These are phyloP conservation scores for Solanum okadae DNA, from an alignment of 257 asterid genomes.

Conservation along the genomic window DNA sequence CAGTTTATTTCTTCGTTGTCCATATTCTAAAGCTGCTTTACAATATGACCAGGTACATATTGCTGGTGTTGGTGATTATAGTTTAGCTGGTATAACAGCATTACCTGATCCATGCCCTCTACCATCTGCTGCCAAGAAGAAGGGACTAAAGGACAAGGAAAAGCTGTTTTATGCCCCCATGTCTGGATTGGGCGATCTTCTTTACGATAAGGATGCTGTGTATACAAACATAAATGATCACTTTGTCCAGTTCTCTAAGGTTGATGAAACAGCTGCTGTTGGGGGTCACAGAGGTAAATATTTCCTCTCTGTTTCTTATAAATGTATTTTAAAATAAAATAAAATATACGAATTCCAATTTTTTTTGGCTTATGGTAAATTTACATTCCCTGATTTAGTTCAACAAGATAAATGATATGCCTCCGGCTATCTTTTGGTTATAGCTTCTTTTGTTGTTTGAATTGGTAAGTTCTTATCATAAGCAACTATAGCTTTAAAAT, in stretches of 20 bases:
- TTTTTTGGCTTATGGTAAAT: neutral
- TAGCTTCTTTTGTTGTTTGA: neutral
- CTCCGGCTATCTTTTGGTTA: neutral
- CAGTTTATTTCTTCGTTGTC: neutral
- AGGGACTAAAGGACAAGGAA: conserved; percentile 94
- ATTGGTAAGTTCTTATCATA: neutral
- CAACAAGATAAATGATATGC: neutral
- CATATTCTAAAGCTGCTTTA: neutral
- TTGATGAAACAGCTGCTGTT: conserved; percentile 33
- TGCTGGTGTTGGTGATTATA: conserved; percentile 97
- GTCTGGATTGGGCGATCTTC: conserved; percentile 96
- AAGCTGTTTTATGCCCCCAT: conserved; percentile 93
- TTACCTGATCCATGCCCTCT: conserved; percentile 95
- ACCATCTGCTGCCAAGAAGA: conserved; percentile 95
- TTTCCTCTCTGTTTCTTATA: neutral
- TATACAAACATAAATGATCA: conserved; percentile 84
- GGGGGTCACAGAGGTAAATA: conserved; percentile 36
- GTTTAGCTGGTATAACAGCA: conserved; percentile 51
- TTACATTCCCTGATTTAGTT: neutral
- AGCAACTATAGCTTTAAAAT: neutral
- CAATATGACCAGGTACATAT: conserved; percentile 64
- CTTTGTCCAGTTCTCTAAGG: conserved; percentile 78
- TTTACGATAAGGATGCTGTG: conserved; percentile 96
- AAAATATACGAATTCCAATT: neutral
- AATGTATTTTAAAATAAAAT: too few relatives aligned